Evolutionary conservation across 495 filamentous ascomycete genomes (phyloP), one percentile per base, ranked within the genome.

Genomic region (Aspergillus panamensis): DNA sequence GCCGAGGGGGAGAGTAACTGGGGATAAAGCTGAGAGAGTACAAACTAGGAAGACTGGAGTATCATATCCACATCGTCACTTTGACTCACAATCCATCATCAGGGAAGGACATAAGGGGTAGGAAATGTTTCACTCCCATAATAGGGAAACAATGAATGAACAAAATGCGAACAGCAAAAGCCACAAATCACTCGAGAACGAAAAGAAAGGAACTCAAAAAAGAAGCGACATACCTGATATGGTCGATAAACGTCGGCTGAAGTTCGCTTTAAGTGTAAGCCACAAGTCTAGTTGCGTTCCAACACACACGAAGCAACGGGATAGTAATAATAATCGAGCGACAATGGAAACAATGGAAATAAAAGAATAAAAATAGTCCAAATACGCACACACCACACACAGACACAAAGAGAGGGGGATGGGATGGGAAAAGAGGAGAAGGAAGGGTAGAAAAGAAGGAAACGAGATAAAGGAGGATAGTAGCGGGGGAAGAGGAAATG

Each of bases 191-290:
- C 25, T 25, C 5, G 25, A 57, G 33, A 52, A 50, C 16, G 42
- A 57, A 29, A 32, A 52, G 43, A 49, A 55, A 25, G 31, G 48
- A 53, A 42, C 31, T 32, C 51, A 48, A 44, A 39, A 58, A 51
- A 63, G 59, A 35, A 30, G 6, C 32, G 37, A 82, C 80, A 78
- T 75, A 82, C 80, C 74, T 76, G 74, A 63, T 73, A 75, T 62
- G 80, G 80, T 42, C 80, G 80, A 71, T 82, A 82, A 40, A 81
- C 76, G 78, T 82, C 80, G 63, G 77, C 79, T 78, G 66, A 9
- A 52, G 39, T 57, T 51, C 48, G 55, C 57, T 54, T 59, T 21
- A 54, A 62, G 53, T 54, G 62, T 63, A 64, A 66, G 61, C 59
- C 57, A 61, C 55, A 55, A 55, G 44, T 54, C 51, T 51, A 51